phyloP scores from a whole-genome alignment of 306 rosid genomes.

The Castanea mollissima region DNA sequence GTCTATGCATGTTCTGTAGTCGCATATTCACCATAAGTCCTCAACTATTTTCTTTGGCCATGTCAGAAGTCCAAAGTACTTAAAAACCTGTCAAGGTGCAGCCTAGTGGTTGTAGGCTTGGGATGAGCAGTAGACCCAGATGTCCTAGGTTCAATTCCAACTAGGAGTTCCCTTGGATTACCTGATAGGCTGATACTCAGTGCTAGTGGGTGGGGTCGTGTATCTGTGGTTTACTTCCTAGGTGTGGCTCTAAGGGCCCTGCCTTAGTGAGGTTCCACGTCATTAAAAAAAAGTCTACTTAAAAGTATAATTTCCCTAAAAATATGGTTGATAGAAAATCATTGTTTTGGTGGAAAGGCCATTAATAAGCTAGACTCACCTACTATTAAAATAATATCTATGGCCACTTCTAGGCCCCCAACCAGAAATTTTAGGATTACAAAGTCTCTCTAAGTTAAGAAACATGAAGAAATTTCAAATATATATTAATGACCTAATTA shows the following conservation, averaged over 20 bases:
- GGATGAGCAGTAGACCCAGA: no score
- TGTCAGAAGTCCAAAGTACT: not conserved
- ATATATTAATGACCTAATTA: not conserved
- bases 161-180: no score
- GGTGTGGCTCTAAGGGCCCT: no score
- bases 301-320: not conserved
- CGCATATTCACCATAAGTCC: not conserved
- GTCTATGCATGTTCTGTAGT: not conserved
- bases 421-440: not conserved
- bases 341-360: not conserved
- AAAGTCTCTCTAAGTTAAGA: no score
- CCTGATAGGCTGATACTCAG: no score
- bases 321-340: not conserved
- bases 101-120: no score
- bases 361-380: not conserved
- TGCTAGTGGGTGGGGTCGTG: no score
- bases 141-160: no score
- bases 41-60: not conserved
- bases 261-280: no score
- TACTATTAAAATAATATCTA: not conserved
- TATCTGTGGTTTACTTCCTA: no score
- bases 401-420: not conserved
- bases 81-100: no score
- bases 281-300: not conserved
- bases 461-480: not conserved